A percentile compares a stretch with the other conserved stretches of the same genome.
Evolutionary conservation across 2,329 filamentous ascomycete species (phyloP).

Genomic region (Colletotrichum spaethianum): DNA sequence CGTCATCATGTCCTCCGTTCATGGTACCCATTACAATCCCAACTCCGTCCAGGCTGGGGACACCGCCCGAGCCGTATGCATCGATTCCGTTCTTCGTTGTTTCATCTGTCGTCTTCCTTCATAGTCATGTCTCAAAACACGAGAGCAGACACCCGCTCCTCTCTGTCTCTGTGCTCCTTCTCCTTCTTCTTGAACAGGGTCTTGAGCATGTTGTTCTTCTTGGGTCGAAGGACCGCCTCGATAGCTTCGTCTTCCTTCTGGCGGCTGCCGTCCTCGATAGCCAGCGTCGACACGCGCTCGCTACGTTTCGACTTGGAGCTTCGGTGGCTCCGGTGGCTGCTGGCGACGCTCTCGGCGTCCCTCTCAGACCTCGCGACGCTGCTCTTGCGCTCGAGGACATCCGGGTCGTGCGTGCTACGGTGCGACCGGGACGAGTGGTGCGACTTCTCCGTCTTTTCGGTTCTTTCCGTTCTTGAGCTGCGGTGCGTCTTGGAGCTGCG

Average conservation of each 20-base stretch:
- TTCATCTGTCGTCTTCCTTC: constrained; percentile 11
- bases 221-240: constrained; percentile 61
- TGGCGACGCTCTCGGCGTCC: constrained; percentile 55
- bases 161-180: constrained; percentile 55
- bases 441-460: constrained; percentile 49
- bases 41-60: constrained; percentile 40
- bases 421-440: constrained; percentile 47
- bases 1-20: background rate
- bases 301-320: constrained; percentile 50
- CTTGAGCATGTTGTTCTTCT: constrained; percentile 71
- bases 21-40: constrained; percentile 29
- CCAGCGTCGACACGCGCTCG: constrained; percentile 49
- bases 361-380: constrained; percentile 41
- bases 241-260: constrained; percentile 52
- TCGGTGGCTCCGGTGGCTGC: constrained; percentile 53
- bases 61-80: constrained; percentile 37
- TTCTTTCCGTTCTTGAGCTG: constrained; percentile 48
- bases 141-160: constrained; percentile 41
- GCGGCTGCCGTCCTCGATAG: constrained; percentile 55
- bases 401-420: constrained; percentile 46
- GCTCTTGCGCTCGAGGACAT: constrained; percentile 44
- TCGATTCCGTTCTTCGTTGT: constrained; percentile 25
- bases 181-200: constrained; percentile 70
- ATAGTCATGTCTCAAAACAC: constrained; percentile 34
- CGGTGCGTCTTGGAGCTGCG: constrained; percentile 45